phyloP scores from a whole-genome alignment of 768 basidiomycete species.

The Trametes maxima region DNA sequence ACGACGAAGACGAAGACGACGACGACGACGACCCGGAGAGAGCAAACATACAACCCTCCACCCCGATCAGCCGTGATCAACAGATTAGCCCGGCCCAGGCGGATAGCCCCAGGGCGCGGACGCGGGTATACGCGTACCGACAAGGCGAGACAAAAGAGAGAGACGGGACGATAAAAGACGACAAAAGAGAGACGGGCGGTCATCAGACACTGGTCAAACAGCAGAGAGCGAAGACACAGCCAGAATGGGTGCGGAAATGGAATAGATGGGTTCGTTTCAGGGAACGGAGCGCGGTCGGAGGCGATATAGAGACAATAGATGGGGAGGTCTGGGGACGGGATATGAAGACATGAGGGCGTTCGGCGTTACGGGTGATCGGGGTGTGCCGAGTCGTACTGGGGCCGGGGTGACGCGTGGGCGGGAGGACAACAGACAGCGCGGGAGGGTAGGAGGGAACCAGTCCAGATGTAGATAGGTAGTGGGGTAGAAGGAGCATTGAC shows the following conservation, averaged over 20 bases:
- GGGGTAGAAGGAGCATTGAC: neutral
- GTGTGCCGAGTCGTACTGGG: neutral
- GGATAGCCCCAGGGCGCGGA: slow-evolving; percentile 12
- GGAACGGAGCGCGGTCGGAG: neutral
- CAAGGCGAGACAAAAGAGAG: neutral
- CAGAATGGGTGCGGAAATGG: neutral
- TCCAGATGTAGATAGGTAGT: neutral
- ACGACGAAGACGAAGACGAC: neutral
- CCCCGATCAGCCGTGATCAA: slow-evolving; percentile 8
- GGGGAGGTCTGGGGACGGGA: neutral
- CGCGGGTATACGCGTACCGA: slow-evolving; percentile 20
- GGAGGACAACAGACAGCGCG: neutral
- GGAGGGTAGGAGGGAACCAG: neutral
- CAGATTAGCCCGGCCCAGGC: slow-evolving; percentile 12
- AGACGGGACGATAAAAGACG: neutral
- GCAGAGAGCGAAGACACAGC: slow-evolving; percentile 11
- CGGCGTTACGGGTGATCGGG: neutral
- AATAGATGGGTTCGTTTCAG: slow-evolving; percentile 5
- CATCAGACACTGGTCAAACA: slow-evolving; percentile 3
- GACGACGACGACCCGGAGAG: neutral
- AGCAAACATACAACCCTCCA: neutral
- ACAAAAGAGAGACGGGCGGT: slow-evolving; percentile 4
- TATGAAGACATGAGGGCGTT: slow-evolving; percentile 9
- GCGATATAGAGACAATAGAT: slow-evolving; percentile 6
- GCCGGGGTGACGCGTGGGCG: slow-evolving; percentile 7